phyloP scores from a whole-genome alignment of 1,284 basidiomycete species.

The Chalciporus sp. region DNA sequence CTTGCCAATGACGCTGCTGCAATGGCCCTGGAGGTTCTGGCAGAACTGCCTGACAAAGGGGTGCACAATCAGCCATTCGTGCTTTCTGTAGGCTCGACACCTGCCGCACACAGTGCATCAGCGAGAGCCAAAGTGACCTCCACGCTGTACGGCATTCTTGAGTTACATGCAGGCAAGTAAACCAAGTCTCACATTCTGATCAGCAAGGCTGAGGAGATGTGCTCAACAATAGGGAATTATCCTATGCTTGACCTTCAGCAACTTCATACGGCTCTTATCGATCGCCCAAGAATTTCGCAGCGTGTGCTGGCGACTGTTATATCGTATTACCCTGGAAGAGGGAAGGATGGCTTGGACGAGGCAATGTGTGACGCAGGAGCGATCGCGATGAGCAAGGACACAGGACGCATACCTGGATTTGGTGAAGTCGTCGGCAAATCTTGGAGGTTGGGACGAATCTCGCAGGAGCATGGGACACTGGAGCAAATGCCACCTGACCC shows the following conservation, averaged over 20 bases:
- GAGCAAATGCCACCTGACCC: slow-evolving; percentile 38
- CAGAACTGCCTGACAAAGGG: slow-evolving; percentile 33
- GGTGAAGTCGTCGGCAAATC: slow-evolving; percentile 70
- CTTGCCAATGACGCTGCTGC: slow-evolving; percentile 70
- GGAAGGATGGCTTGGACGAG: slow-evolving; percentile 62
- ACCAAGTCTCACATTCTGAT: slow-evolving; percentile 11
- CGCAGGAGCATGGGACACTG: slow-evolving; percentile 83
- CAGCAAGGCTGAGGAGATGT: slow-evolving; percentile 7
- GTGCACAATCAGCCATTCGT: slow-evolving; percentile 55
- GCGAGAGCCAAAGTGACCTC: slow-evolving; percentile 51
- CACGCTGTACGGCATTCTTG: slow-evolving; percentile 61
- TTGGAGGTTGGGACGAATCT: slow-evolving; percentile 75
- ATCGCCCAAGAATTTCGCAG: slow-evolving; percentile 61
- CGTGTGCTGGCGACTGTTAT: slow-evolving; percentile 73
- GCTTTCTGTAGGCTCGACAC: slow-evolving; percentile 84
- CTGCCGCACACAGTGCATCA: slow-evolving; percentile 77
- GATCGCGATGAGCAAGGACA: slow-evolving; percentile 85
- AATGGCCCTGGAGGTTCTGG: slow-evolving; percentile 54
- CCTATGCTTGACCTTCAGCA: slow-evolving; percentile 86
- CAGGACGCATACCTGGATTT: slow-evolving; percentile 69
- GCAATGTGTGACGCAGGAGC: slow-evolving; percentile 83
- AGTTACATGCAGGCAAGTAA: slow-evolving; percentile 79
- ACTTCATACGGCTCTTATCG: slow-evolving; percentile 69
- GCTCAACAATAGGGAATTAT: slow-evolving; percentile 65
- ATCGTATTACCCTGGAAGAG: slow-evolving; percentile 75